Evolutionary conservation across 495 filamentous ascomycete genomes (phyloP).

Genomic region (Penicillium salamii): DNA sequence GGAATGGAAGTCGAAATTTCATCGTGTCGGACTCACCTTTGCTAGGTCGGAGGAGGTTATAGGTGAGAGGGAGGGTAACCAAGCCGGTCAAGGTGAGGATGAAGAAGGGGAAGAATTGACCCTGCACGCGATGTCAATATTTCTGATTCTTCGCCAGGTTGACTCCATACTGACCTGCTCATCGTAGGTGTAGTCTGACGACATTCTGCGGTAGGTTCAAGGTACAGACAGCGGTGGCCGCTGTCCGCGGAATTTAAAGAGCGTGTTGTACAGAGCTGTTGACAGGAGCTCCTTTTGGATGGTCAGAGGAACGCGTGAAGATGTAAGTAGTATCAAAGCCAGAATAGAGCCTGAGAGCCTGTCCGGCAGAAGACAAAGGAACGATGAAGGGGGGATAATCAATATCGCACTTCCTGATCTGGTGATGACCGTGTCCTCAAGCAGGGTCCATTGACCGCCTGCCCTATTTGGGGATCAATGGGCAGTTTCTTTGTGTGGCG

Average conservation of each 20-base stretch:
- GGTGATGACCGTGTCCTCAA: conserved; percentile 35
- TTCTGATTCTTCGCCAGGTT: background rate
- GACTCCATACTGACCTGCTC: conserved; percentile 59
- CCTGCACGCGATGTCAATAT: conserved; percentile 45
- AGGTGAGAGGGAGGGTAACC: conserved; percentile 87
- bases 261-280: conserved; percentile 19
- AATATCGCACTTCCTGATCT: conserved; percentile 27
- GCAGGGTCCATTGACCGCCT: conserved; percentile 19
- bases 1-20: background rate
- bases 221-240: conserved; percentile 39
- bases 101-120: conserved; percentile 99
- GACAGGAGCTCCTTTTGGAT: conserved; percentile 6
- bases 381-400: conserved; percentile 21
- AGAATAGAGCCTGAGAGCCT: conserved; percentile 20
- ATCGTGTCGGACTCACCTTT: conserved; percentile 53
- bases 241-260: conserved; percentile 28
- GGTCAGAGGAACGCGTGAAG: background rate
- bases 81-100: conserved; percentile 85
- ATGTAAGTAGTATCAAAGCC: conserved; percentile 5
- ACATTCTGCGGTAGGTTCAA: conserved; percentile 62
- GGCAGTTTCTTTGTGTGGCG: conserved; percentile 8
- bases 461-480: conserved; percentile 6
- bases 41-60: conserved; percentile 73
- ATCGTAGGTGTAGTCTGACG: conserved; percentile 97
- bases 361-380: conserved; percentile 28